These are phyloP conservation scores for Begonia peltatifolia DNA, from an alignment of 306 rosid genomes.

Conservation along the genomic window DNA sequence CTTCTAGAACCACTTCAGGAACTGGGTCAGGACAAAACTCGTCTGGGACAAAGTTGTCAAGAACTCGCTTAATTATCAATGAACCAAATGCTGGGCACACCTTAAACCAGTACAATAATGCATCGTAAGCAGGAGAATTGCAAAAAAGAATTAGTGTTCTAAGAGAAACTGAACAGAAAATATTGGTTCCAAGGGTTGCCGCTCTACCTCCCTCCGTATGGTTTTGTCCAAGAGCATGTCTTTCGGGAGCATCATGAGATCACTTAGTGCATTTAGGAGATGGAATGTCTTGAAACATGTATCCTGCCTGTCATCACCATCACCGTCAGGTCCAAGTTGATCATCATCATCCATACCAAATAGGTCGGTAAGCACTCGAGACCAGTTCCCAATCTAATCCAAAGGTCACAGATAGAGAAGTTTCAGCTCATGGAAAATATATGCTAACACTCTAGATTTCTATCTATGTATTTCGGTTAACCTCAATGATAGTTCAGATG, in stretches of 20 bases:
- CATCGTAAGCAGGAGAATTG: conserved; percentile 7
- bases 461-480: conserved; percentile 25
- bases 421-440: too few species aligned
- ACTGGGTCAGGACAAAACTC: conserved; percentile 95
- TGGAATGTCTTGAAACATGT: conserved; percentile 69
- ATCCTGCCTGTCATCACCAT: conserved; percentile 29
- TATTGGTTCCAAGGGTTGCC: conserved; percentile 8
- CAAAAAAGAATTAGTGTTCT: not conserved
- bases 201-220: conserved; percentile 72
- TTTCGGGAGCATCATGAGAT: conserved; percentile 97
- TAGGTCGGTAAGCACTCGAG: conserved; percentile 79
- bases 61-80: conserved; percentile 59
- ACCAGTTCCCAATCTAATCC: conserved; percentile 95
- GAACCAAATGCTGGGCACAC: conserved; percentile 81
- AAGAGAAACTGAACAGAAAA: conserved; percentile 3
- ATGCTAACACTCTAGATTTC: not conserved
- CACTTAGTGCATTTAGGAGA: conserved; percentile 84
- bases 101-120: conserved; percentile 30
- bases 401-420: not conserved
- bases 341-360: conserved; percentile 70
- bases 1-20: conserved; percentile 52
- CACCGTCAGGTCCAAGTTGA: conserved; percentile 22
- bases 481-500: too few species aligned
- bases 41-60: conserved; percentile 62
- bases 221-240: conserved; percentile 75